phyloP scores from a whole-genome alignment of 148 eudicot species.

The Suaeda aralocaspica region DNA sequence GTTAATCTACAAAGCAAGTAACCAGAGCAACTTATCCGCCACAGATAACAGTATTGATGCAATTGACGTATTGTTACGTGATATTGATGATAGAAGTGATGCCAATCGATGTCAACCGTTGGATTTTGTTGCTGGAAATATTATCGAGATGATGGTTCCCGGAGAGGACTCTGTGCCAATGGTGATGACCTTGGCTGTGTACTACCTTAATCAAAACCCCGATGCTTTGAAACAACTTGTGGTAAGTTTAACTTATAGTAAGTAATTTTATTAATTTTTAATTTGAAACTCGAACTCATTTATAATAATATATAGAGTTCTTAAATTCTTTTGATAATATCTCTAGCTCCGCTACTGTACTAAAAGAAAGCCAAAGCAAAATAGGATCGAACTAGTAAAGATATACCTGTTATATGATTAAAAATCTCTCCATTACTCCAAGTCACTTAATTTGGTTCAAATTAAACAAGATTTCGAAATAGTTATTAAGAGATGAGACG shows the following conservation, averaged over 20 bases:
- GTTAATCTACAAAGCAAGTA: conserved; percentile 21
- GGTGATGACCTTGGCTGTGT: conserved; percentile 87
- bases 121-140: conserved; percentile 70
- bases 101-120: conserved; percentile 33
- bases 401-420: too few relatives aligned
- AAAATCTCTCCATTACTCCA: too few relatives aligned
- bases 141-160: conserved; percentile 94
- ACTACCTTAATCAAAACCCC: conserved; percentile 76
- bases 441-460: too few relatives aligned
- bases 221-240: conserved; percentile 44
- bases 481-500: too few relatives aligned
- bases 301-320: too few relatives aligned
- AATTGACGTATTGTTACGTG: conserved; percentile 60
- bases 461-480: too few relatives aligned
- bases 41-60: conserved; percentile 27
- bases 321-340: too few relatives aligned
- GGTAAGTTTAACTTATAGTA: conserved; percentile 67
- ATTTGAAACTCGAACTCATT: too few relatives aligned
- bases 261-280: too few relatives aligned
- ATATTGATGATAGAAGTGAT: conserved; percentile 39
- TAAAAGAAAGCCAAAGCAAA: too few relatives aligned
- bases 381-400: too few relatives aligned
- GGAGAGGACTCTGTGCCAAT: conserved; percentile 95
- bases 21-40: conserved; percentile 6
- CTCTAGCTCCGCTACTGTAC: too few relatives aligned